Percentiles rank a stretch among this genome's conserved stretches.
phyloP scores from a whole-genome alignment of 106 monocot species.

The Allium cepa region DNA sequence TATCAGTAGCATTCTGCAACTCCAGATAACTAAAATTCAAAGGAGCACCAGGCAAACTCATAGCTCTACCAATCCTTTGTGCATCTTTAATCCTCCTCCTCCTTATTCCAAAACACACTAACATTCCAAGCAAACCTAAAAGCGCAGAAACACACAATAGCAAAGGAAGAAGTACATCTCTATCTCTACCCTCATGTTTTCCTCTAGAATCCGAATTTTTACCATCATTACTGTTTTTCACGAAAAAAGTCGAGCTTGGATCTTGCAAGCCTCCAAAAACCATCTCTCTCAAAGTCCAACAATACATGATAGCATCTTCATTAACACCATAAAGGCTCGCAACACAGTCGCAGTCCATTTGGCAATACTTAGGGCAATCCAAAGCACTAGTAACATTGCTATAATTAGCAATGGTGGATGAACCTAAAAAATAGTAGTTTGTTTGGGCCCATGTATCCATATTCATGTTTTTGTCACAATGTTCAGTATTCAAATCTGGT shows the following conservation, averaged over 20 bases:
- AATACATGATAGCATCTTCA: constrained; percentile 14
- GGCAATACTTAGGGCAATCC: constrained; percentile 15
- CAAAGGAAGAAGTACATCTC: constrained; percentile 17
- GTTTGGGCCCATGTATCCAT: constrained; percentile 27
- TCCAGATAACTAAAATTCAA: constrained; percentile 23
- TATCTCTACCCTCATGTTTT: neutral
- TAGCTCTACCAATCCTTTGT: neutral
- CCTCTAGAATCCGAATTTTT: neutral
- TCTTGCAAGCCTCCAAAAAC: constrained; percentile 38
- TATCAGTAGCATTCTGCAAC: constrained; percentile 24
- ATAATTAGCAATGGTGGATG: constrained; percentile 24
- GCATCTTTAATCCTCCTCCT: constrained; percentile 10
- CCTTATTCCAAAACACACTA: constrained; percentile 7
- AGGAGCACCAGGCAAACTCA: constrained; percentile 28
- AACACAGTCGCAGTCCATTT: constrained; percentile 21
- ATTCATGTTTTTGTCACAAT: neutral
- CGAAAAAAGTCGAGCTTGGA: constrained; percentile 26
- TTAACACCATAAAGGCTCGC: constrained; percentile 22
- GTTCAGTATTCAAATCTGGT: neutral
- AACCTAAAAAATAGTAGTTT: constrained; percentile 29
- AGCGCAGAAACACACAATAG: constrained; percentile 22
- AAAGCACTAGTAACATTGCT: constrained; percentile 8
- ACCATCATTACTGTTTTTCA: constrained; percentile 18
- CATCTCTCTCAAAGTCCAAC: constrained; percentile 29
- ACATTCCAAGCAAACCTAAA: constrained; percentile 13